Percentiles rank a stretch among this genome's conserved stretches.
Conservation (phyloP, 768 basidiomycete genomes). For the Suillus plorans region DNA sequence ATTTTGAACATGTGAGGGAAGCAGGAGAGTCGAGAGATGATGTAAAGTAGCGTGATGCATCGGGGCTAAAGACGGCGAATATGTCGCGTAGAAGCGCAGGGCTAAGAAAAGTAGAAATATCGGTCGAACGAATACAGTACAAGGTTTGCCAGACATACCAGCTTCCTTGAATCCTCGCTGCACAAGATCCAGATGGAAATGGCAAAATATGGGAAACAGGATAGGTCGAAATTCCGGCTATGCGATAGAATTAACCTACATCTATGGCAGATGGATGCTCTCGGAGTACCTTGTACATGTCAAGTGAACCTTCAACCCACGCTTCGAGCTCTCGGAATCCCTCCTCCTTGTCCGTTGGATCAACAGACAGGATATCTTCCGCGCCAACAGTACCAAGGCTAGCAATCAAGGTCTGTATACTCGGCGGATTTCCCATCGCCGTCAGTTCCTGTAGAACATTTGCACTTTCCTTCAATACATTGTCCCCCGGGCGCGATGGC, state of each 20-base stretch:
- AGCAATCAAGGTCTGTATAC: constrained; percentile 73
- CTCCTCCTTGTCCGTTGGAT: constrained; percentile 84
- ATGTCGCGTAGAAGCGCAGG: constrained; percentile 68
- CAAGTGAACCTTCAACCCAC: constrained; percentile 88
- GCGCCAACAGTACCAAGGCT: constrained; percentile 79
- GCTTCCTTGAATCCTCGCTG: constrained; percentile 89
- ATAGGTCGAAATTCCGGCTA: constrained; percentile 94
- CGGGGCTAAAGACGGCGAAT: constrained; percentile 64
- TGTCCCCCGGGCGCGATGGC: constrained; percentile 64
- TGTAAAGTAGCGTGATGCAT: constrained; percentile 70
- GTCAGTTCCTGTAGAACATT: constrained; percentile 68
- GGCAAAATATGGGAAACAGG: constrained; percentile 93
- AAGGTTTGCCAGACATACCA: constrained; percentile 48
- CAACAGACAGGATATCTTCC: constrained; percentile 77
- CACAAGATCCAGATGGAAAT: constrained; percentile 95
- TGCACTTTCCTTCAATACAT: constrained; percentile 64
- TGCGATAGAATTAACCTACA: constrained; percentile 12
- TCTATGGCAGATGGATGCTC: background rate
- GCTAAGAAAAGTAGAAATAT: constrained; percentile 44
- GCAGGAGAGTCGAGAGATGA: constrained; percentile 74
- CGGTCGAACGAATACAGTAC: constrained; percentile 2
- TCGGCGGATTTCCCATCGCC: constrained; percentile 66
- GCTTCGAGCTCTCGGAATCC: constrained; percentile 83
- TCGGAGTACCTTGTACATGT: constrained; percentile 84
- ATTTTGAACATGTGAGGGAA: constrained; percentile 81